Base-by-base conservation (phyloP, 306 rosid species). In the Cucumis melo region DNA sequence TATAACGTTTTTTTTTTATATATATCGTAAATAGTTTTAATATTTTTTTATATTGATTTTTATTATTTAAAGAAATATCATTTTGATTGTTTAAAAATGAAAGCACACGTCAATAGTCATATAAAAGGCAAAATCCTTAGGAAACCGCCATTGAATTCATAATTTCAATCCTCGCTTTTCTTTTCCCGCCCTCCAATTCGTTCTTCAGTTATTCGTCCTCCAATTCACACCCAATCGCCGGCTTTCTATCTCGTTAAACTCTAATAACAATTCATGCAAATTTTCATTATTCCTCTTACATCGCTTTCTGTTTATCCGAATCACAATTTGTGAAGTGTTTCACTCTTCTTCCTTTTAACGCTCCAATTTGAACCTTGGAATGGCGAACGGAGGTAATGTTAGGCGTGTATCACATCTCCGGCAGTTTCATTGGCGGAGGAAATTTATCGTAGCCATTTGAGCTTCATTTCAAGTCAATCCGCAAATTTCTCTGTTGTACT, bases 351-450 rank as follows among this genome's bases (percentile, higher is more conserved):
- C 32, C 9, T 4, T 65, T 10, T 20, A 13, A 11, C n/a, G 6
- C 56, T 68, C 56, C 12, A 41, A 11, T 68, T 23, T 42, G 63
- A 86, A 81, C 79, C 85, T 81, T 78, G 79, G 46, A 16, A 46
- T 78, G 74, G 83, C 66, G 54, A 74, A 24, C 24, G 17, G 79
- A 44, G 73, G 55, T 11, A 19, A 61, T 53, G 10, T 87, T 87
- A 97, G 87, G 90, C 55, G 89, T 90, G 79, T 94, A 91, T 87
- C 94, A 89, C 85, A 85, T 91, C 41, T 91, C 88, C 84, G 91
- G 38, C 12, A 21, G 87, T 89, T 92, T 94, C 80, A 87, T 88
- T 38, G 96, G 98, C 77, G 87, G 89, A 6, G 92, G 94, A 42
- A 90, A 84, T 86, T 85, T 78, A 88, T 94, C 97, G 82, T 96